Evolutionary conservation across 192 early-diverging fungal genomes (phyloP).

Genomic region (Coemansia sp.): DNA sequence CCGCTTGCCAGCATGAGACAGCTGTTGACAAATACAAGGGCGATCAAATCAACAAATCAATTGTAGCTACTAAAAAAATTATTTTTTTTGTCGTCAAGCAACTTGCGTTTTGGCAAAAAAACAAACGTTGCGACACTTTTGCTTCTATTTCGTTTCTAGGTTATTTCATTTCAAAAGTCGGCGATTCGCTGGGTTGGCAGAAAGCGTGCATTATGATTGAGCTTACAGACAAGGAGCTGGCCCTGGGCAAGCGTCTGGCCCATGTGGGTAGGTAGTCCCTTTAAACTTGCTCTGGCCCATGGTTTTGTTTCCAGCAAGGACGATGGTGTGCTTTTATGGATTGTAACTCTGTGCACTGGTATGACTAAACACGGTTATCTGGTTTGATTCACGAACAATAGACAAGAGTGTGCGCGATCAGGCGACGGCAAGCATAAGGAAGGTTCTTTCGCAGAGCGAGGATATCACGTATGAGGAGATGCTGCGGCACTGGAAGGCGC

Average conservation of each 20-base stretch:
- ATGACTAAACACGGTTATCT: background rate
- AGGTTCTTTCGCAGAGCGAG: constrained; percentile 14
- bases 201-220: constrained; percentile 24
- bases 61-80: background rate
- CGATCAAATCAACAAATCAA: constrained; percentile 1
- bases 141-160: background rate
- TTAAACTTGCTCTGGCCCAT: too few relatives aligned
- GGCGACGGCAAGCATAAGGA: constrained; percentile 21
- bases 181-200: background rate
- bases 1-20: background rate
- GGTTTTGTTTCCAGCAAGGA: too few relatives aligned
- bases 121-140: background rate
- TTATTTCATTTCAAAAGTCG: background rate
- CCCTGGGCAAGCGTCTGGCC: constrained; percentile 45
- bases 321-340: background rate
- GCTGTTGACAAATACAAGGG: background rate
- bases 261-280: constrained; percentile 27
- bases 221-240: constrained; percentile 27
- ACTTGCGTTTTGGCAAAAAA: background rate
- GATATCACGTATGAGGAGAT: constrained; percentile 64
- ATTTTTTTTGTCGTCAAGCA: constrained; percentile 7
- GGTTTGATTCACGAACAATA: constrained; percentile 1
- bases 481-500: constrained; percentile 86
- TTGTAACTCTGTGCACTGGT: background rate
- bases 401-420: constrained; percentile 48